Evolutionary conservation across 139 green algal genomes (phyloP).

Genomic region (Volvox reticuliferus): DNA sequence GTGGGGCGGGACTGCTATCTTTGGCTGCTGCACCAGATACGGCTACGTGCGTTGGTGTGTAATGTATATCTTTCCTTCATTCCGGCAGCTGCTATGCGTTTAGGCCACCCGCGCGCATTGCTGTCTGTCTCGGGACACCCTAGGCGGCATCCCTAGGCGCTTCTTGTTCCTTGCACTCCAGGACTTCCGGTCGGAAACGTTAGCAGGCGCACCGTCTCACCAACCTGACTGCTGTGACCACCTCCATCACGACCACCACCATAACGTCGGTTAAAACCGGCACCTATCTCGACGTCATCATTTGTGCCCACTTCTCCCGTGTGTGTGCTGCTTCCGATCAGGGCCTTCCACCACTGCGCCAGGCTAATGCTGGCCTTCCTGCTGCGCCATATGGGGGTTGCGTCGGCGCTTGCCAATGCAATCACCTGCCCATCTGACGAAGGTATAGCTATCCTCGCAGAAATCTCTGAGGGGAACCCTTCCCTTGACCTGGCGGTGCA

Average conservation of each 20-base stretch:
- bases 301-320: not conserved
- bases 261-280: not conserved
- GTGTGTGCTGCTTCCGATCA: not conserved
- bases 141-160: too few relatives aligned
- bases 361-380: not conserved
- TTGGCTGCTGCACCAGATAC: not conserved
- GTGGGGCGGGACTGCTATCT: not conserved
- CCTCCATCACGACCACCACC: not conserved
- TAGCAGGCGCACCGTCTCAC: too few relatives aligned
- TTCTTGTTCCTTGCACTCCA: not conserved
- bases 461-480: not conserved
- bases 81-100: not conserved
- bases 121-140: not conserved
- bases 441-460: not conserved
- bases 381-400: not conserved
- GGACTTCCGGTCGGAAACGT: too few relatives aligned
- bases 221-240: too few relatives aligned
- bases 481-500: not conserved
- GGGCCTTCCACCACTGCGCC: conserved; percentile 1
- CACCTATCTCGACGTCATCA: not conserved
- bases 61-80: not conserved
- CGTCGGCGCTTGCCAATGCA: not conserved
- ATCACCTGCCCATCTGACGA: too few relatives aligned
- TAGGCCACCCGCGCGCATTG: not conserved
- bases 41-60: not conserved